Evolutionary conservation across 2,329 filamentous ascomycete species (phyloP).

Genomic region (Neofusicoccum kwambonambiense): DNA sequence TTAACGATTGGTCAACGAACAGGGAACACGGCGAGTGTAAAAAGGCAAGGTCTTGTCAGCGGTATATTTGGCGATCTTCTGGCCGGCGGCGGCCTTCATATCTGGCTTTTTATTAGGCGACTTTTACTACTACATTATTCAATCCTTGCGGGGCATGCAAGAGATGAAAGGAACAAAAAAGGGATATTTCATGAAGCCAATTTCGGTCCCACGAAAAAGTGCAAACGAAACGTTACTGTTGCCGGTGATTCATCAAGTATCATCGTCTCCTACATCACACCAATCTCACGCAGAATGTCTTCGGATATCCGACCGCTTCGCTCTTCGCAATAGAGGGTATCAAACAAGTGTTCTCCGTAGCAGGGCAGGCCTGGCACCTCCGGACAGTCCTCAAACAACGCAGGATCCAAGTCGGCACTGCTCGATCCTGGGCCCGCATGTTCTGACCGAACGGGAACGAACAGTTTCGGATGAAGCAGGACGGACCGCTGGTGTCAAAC

Average conservation of each 20-base stretch:
- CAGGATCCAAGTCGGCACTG: too few relatives aligned
- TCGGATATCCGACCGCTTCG: background rate
- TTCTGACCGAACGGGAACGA: background rate
- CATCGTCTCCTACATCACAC: background rate
- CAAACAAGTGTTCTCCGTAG: background rate
- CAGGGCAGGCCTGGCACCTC: background rate
- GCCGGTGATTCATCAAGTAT: background rate
- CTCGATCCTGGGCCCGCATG: background rate
- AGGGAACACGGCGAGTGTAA: background rate
- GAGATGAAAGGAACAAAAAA: background rate
- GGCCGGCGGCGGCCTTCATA: background rate
- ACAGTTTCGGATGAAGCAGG: background rate
- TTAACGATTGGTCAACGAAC: conserved; percentile 9
- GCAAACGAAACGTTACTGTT: too few relatives aligned
- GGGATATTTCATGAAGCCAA: background rate
- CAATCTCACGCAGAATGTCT: background rate
- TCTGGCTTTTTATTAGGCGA: background rate
- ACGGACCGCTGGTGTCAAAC: background rate
- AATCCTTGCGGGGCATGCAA: background rate
- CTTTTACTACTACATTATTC: background rate
- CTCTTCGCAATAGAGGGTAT: background rate
- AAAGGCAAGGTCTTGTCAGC: background rate
- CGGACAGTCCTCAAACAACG: background rate
- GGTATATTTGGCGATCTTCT: background rate
- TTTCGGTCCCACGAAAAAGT: background rate